A percentile compares a stretch with the other conserved stretches of the same genome.
These are phyloP conservation scores for Monilinia aucupariae DNA, from an alignment of 2,329 filamentous ascomycete species.

Conservation along the genomic window DNA sequence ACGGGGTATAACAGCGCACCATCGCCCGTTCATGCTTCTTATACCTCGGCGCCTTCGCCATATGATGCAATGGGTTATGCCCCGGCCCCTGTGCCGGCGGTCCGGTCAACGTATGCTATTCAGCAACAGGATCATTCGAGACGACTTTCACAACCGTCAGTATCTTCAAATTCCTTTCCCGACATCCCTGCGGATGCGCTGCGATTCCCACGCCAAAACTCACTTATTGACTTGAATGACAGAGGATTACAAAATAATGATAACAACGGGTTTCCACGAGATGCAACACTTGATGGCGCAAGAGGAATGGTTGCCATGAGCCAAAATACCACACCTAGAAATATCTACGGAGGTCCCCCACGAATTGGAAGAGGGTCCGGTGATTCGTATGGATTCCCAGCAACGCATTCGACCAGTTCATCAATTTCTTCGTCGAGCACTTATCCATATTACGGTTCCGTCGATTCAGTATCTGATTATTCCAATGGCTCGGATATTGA, in stretches of 20 bases:
- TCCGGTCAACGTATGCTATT: conserved; percentile 52
- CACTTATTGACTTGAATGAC: conserved; percentile 59
- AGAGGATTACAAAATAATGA: conserved; percentile 52
- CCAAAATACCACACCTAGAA: conserved; percentile 88
- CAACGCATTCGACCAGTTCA: conserved; percentile 76
- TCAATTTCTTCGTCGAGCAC: conserved; percentile 83
- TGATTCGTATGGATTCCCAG: conserved; percentile 88
- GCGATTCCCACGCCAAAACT: conserved; percentile 48
- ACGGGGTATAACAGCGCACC: conserved; percentile 62
- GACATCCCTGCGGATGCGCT: conserved; percentile 27
- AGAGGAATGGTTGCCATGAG: conserved; percentile 94
- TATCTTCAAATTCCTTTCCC: conserved; percentile 50
- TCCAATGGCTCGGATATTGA: conserved; percentile 88
- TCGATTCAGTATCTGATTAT: conserved; percentile 85
- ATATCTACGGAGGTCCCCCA: conserved; percentile 69
- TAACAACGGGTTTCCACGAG: conserved; percentile 62
- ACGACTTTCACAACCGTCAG: conserved; percentile 82
- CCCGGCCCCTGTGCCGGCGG: conserved; percentile 47
- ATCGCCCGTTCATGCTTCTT: conserved; percentile 36
- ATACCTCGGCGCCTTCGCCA: conserved; percentile 46
- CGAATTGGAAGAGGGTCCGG: conserved; percentile 62
- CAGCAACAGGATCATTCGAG: conserved; percentile 50
- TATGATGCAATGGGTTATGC: conserved; percentile 77
- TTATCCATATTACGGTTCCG: conserved; percentile 76
- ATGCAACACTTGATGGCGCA: conserved; percentile 78